phyloP scores from a whole-genome alignment of 257 asterid species.

The Ilex asprella region DNA sequence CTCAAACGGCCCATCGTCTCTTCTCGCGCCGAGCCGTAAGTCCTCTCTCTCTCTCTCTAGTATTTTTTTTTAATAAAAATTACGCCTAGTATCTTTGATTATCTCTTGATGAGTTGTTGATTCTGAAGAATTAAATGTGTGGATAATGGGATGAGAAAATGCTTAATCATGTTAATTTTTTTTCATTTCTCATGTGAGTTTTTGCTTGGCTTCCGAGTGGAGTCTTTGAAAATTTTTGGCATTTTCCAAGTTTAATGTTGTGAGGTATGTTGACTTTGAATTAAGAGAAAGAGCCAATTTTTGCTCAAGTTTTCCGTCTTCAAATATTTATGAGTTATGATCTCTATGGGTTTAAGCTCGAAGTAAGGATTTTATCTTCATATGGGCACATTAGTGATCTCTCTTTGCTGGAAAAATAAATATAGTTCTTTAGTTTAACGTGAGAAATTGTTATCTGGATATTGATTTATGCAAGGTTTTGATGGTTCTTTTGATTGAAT shows the following conservation, averaged over 20 bases:
- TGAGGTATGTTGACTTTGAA: too few species aligned
- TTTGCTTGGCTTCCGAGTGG: too few species aligned
- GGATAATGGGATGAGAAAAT: not conserved
- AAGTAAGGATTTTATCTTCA: too few species aligned
- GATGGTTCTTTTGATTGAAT: not conserved
- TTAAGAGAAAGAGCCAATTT: too few species aligned
- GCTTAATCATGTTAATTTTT: too few species aligned
- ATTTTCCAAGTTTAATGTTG: too few species aligned
- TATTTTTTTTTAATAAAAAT: not conserved
- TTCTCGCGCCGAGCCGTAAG: slow-evolving; percentile 58
- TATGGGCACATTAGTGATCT: not conserved
- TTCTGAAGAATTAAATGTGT: not conserved
- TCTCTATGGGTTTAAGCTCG: too few species aligned
- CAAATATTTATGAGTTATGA: too few species aligned
- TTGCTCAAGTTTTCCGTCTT: too few species aligned
- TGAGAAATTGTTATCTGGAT: not conserved
- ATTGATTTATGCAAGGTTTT: not conserved
- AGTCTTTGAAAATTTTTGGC: too few species aligned
- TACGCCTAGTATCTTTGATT: not conserved
- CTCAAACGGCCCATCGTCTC: slow-evolving; percentile 47
- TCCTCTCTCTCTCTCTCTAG: slow-evolving; percentile 2
- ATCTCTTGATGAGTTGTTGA: not conserved
- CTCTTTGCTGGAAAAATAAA: not conserved
- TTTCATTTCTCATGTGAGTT: too few species aligned
- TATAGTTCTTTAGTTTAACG: not conserved